Evolutionary conservation across 2,329 filamentous ascomycete species (phyloP), one percentile per base, ranked within the genome.

Genomic region (Aspergillus fructus): DNA sequence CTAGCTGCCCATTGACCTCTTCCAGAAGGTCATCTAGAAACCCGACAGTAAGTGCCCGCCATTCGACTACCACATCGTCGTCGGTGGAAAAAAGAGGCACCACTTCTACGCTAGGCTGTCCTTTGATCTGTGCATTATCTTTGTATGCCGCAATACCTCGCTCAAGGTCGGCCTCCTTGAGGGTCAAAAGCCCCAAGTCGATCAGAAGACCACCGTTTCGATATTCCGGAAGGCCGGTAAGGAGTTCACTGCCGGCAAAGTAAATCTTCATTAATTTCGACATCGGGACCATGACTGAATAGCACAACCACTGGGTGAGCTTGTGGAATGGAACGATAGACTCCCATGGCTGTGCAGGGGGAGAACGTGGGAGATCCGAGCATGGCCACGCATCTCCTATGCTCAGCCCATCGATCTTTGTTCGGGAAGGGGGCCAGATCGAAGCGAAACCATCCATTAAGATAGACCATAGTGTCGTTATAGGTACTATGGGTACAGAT

Each of bases 381-480:
- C 93, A 96, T 0, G 89, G 90, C 94, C 94, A 99, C 23, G 94
- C 93, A 71, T 99, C 94, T 55, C 94, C 94, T 15, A 99, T 85
- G 0, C 92, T 86, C 27, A 90, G 83, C 2, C 92, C 92, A 69
- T 96, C 91, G 65, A 99, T 89, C 61, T 89, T 86, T 0, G 93
- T 96, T 61, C 93, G 87, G 0, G 90, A 91, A 1, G 85, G 77
- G 0, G 94, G 93, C 94, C 94, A 99, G 71, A 97, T 96, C 1
- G 88, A 84, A 4, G 86, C 84, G 9, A 99, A 81, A 7, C 92
- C 91, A 57, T 91, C 88, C 86, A 96, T 96, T 11, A 99, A 84
- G 1, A 93, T 86, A 60, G 87, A 87, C 94, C 94, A 99, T 7
- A 99, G 81, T 0, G 93, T 93, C 1, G 93, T 91, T 12, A 97